A percentile compares a stretch with the other conserved stretches of the same genome.
phyloP scores from a whole-genome alignment of 352 stramenopile species.

The Halophytophthora batemanensis region DNA sequence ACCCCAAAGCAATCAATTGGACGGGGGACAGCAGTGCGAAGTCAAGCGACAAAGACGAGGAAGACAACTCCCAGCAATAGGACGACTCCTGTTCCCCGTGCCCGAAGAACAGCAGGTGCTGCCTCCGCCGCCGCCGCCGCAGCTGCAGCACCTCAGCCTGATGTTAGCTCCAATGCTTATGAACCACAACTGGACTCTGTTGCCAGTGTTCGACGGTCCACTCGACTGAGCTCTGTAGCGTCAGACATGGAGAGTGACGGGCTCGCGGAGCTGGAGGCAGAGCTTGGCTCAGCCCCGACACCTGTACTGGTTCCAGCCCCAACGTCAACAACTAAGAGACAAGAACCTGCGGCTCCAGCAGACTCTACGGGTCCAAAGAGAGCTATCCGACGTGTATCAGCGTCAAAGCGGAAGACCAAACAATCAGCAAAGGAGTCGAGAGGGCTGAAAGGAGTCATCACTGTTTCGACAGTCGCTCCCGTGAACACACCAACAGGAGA shows the following conservation, averaged over 20 bases:
- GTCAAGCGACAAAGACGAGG: no score
- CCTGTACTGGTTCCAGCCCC: not conserved
- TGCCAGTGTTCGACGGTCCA: slow-evolving; percentile 1
- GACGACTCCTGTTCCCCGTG: no score
- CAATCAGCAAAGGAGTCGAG: slow-evolving; percentile 1
- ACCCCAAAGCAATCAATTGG: slow-evolving; percentile 6
- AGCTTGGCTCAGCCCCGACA: slow-evolving; percentile 22
- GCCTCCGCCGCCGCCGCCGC: no score
- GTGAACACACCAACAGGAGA: not conserved
- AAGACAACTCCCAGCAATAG: no score
- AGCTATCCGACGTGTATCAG: not conserved
- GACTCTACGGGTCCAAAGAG: no score
- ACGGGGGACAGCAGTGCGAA: no score
- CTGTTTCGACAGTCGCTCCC: not conserved
- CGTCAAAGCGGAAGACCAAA: not conserved
- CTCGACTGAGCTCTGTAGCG: slow-evolving; percentile 19
- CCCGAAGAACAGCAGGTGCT: no score
- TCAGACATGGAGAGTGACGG: slow-evolving; percentile 51
- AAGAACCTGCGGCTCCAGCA: no score
- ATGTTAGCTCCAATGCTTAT: no score
- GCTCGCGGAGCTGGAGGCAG: slow-evolving; percentile 40
- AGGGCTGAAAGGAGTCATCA: not conserved
- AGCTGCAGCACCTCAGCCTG: no score
- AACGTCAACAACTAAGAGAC: slow-evolving; percentile 3
- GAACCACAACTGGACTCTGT: no score